These are phyloP conservation scores for Pyrenula massariospora DNA, from an alignment of 495 filamentous ascomycete genomes.

Conservation along the genomic window DNA sequence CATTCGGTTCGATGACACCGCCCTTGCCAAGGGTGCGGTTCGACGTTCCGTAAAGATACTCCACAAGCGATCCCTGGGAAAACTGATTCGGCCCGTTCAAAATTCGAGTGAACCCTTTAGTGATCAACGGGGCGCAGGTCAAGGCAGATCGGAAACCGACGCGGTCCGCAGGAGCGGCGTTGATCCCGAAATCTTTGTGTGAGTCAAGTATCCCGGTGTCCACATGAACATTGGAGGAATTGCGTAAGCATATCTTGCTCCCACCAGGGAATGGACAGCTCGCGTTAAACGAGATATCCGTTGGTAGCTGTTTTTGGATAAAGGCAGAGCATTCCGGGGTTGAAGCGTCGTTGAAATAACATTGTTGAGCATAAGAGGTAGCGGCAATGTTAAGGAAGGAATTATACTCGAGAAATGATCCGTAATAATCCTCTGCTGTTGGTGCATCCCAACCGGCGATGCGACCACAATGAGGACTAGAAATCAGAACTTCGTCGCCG, in stretches of 20 bases:
- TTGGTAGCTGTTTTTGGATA: neutral
- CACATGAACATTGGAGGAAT: conserved; percentile 1
- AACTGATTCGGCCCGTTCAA: neutral
- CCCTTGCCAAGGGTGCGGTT: too few species aligned
- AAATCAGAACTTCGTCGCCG: neutral
- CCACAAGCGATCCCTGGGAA: neutral
- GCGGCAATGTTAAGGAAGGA: neutral
- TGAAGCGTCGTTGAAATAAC: neutral
- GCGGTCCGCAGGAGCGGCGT: conserved; percentile 1
- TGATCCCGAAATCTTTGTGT: conserved; percentile 7
- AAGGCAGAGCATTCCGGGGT: neutral
- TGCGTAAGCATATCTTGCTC: neutral
- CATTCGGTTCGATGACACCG: neutral
- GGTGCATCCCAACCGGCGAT: neutral
- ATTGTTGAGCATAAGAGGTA: neutral
- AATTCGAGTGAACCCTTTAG: neutral
- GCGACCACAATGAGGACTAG: neutral
- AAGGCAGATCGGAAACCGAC: conserved; percentile 1
- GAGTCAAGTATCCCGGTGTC: conserved; percentile 8
- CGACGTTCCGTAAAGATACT: neutral
- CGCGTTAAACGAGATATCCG: neutral
- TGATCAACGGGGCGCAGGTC: neutral
- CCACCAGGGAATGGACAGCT: conserved; percentile 6
- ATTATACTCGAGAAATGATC: too few species aligned
- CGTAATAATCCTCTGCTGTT: neutral